These are phyloP conservation scores for Phellinidium pouzarii DNA, from an alignment of 1,284 basidiomycete species.

Conservation along the genomic window DNA sequence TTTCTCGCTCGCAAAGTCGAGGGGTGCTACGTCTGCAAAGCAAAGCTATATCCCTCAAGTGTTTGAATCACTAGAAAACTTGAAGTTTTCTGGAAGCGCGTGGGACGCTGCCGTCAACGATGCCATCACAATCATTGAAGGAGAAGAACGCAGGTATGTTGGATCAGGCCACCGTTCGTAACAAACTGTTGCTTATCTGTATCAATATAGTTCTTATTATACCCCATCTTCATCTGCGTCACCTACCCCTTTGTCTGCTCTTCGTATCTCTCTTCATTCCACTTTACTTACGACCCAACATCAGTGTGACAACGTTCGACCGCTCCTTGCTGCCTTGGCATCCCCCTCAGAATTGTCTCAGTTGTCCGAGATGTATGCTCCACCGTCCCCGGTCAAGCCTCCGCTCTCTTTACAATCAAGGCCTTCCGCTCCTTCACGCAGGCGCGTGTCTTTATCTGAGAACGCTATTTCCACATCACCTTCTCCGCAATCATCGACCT, in stretches of 20 bases:
- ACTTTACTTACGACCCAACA: constrained; percentile 66
- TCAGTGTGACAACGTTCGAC: constrained; percentile 74
- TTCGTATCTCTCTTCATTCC: constrained; percentile 63
- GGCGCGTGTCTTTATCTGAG: constrained; percentile 24
- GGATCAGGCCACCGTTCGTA: constrained; percentile 7
- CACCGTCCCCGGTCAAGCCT: constrained; percentile 52
- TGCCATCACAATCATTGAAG: constrained; percentile 55
- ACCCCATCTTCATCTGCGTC: constrained; percentile 25
- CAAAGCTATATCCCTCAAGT: constrained; percentile 35
- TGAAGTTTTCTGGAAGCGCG: constrained; percentile 55
- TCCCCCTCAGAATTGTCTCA: constrained; percentile 61
- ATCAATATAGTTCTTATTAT: constrained; percentile 4
- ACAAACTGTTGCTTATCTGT: constrained; percentile 13
- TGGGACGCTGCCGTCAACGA: constrained; percentile 71
- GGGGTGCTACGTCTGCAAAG: constrained; percentile 4
- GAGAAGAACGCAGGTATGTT: constrained; percentile 57
- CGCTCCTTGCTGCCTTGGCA: constrained; percentile 66
- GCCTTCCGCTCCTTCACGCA: constrained; percentile 38
- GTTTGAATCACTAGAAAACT: constrained; percentile 52
- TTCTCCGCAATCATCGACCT: constrained; percentile 22
- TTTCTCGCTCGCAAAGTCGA: constrained; percentile 7
- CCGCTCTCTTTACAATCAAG: constrained; percentile 30
- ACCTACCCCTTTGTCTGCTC: constrained; percentile 47
- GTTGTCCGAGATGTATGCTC: constrained; percentile 78
- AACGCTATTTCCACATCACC: constrained; percentile 20